A percentile compares a stretch with the other conserved stretches of the same genome.
These are phyloP conservation scores for Solanum lycopersicoides DNA, from an alignment of 257 asterid genomes.

Conservation along the genomic window DNA sequence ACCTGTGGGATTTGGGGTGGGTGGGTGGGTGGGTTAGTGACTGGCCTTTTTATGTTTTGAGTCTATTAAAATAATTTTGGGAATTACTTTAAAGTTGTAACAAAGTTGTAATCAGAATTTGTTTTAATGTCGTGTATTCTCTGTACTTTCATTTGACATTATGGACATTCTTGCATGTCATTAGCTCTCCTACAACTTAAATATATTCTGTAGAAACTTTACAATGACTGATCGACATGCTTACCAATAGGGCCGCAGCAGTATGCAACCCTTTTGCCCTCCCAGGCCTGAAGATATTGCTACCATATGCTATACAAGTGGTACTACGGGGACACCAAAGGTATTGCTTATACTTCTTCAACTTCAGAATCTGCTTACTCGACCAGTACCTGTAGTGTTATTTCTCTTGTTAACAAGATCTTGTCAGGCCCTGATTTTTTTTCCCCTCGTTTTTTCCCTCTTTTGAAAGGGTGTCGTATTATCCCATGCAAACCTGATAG, in stretches of 20 bases:
- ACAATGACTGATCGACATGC: neutral
- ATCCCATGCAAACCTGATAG: constrained; percentile 72
- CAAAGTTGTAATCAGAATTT: neutral
- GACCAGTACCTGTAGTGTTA: neutral
- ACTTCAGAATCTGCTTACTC: constrained; percentile 4
- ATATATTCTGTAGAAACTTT: neutral
- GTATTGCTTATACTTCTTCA: constrained; percentile 17
- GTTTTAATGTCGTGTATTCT: neutral
- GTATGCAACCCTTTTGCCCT: constrained; percentile 61
- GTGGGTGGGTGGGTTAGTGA: neutral
- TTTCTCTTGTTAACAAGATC: neutral
- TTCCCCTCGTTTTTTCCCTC: neutral
- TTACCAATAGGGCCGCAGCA: constrained; percentile 48
- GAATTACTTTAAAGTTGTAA: neutral
- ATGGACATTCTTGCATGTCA: neutral
- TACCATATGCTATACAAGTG: constrained; percentile 96
- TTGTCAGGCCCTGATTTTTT: neutral
- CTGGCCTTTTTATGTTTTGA: neutral
- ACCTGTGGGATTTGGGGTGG: neutral
- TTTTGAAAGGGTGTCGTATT: constrained; percentile 69
- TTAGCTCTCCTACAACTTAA: neutral
- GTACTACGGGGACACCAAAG: constrained; percentile 99
- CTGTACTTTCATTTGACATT: neutral
- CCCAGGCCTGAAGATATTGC: constrained; percentile 82
- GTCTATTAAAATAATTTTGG: neutral